A percentile compares a stretch with the other conserved stretches of the same genome.
Evolutionary conservation across 2,329 filamentous ascomycete species (phyloP).

Genomic region (Fusarium sublunatum): DNA sequence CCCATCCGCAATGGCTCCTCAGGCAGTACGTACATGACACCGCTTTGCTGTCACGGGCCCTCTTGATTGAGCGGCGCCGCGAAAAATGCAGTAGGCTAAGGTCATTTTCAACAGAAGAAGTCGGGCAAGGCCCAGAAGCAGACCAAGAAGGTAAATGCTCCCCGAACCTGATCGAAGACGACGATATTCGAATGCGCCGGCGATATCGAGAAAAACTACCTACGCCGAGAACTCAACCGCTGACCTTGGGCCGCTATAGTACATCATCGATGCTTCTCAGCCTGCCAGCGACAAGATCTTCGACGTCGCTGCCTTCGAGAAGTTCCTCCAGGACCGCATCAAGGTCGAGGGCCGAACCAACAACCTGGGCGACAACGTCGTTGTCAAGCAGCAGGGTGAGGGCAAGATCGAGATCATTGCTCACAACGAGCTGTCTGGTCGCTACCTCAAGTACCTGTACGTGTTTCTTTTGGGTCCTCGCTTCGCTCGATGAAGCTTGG

Average conservation of each 20-base stretch:
- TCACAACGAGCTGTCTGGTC: constrained; percentile 97
- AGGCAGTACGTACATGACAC: constrained; percentile 85
- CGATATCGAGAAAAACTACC: constrained; percentile 1
- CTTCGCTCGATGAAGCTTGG: not conserved
- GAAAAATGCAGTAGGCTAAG: constrained; percentile 94
- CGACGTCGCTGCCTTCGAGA: constrained; percentile 98
- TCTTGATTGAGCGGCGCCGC: constrained; percentile 42
- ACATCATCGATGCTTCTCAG: constrained; percentile 99
- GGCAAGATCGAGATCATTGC: constrained; percentile 98
- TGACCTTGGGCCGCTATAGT: constrained; percentile 63
- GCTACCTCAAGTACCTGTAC: constrained; percentile 99
- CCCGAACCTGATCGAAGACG: not conserved
- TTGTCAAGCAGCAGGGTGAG: constrained; percentile 90
- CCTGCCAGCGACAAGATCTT: constrained; percentile 99
- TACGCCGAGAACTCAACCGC: constrained; percentile 13
- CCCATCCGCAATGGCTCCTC: constrained; percentile 79
- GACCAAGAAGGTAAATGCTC: constrained; percentile 79
- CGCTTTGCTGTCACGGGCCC: constrained; percentile 90
- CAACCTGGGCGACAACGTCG: constrained; percentile 94
- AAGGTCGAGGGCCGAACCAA: constrained; percentile 99
- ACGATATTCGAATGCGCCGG: constrained; percentile 1
- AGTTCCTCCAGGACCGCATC: constrained; percentile 99
- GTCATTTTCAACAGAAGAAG: constrained; percentile 72
- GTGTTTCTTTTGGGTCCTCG: constrained; percentile 52
- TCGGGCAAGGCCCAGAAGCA: constrained; percentile 78